phyloP scores from a whole-genome alignment of 306 rosid species.

The Herpetospermum pedunculosum region DNA sequence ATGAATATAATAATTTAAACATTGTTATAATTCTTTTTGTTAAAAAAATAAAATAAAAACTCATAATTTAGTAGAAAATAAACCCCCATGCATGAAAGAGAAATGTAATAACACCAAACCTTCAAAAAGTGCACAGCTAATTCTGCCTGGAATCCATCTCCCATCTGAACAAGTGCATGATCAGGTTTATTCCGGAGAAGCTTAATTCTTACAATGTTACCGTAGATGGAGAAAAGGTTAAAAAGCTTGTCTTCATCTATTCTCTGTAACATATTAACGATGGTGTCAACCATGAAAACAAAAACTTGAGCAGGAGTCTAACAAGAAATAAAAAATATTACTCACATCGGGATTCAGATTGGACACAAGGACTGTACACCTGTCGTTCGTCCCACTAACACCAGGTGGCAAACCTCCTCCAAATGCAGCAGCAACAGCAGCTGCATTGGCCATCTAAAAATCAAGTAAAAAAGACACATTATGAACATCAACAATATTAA shows the following conservation, averaged over 20 bases:
- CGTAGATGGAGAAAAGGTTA: conserved; percentile 92
- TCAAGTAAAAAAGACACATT: conserved; percentile 8
- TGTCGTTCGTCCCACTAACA: conserved; percentile 87
- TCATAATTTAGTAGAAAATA: not conserved
- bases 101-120: conserved; percentile 36
- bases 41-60: not conserved
- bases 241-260: conserved; percentile 95
- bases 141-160: conserved; percentile 98
- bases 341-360: conserved; percentile 91
- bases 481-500: not conserved
- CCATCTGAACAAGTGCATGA: conserved; percentile 97
- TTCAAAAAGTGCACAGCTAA: conserved; percentile 90
- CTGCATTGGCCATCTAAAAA: conserved; percentile 73
- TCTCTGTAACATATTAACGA: conserved; percentile 46
- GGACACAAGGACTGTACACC: conserved; percentile 89
- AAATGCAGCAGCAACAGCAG: conserved; percentile 85
- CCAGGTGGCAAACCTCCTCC: conserved; percentile 99
- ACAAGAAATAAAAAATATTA: not conserved
- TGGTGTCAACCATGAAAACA: conserved; percentile 2
- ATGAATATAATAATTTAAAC: not conserved
- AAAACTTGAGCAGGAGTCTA: conserved; percentile 1
- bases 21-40: not conserved
- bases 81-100: not conserved
- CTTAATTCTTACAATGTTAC: conserved; percentile 90
- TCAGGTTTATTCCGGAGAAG: conserved; percentile 93